Percentiles rank a stretch among this genome's conserved stretches.
phyloP scores from a whole-genome alignment of 306 rosid species.

The Dicorynia guianensis region DNA sequence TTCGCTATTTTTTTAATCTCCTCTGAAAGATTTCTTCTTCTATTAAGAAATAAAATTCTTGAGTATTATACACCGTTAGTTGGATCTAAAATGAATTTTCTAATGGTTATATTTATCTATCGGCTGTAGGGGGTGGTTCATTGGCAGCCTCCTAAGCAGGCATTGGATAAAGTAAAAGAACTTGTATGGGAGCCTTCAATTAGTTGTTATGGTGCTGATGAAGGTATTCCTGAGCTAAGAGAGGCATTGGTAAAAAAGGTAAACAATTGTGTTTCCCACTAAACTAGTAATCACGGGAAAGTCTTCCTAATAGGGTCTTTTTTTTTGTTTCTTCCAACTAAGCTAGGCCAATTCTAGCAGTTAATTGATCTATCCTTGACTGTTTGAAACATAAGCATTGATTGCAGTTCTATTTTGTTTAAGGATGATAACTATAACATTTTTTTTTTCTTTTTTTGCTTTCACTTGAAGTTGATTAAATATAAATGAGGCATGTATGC shows the following conservation, averaged over 20 bases:
- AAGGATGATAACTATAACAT: not conserved
- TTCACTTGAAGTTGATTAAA: not conserved
- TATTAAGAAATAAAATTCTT: not conserved
- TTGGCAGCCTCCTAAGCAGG: conserved; percentile 94
- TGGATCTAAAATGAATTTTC: not conserved
- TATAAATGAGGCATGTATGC: not conserved
- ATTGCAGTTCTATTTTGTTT: not conserved
- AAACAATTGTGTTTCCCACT: conserved; percentile 29
- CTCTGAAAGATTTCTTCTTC: not conserved
- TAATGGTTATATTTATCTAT: conserved; percentile 29
- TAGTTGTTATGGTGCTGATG: conserved; percentile 91
- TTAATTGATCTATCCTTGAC: not conserved
- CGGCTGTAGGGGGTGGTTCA: conserved; percentile 84
- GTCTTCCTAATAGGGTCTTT: too few species aligned
- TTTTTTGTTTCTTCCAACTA: too few species aligned
- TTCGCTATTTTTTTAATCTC: not conserved
- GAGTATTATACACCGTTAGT: not conserved
- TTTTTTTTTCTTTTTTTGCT: not conserved
- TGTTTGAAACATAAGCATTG: not conserved
- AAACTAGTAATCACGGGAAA: conserved; percentile 7
- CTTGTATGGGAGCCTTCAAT: conserved; percentile 83
- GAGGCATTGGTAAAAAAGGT: conserved; percentile 78
- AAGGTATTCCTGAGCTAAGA: conserved; percentile 91
- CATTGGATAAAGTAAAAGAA: conserved; percentile 80
- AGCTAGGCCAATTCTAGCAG: not conserved